These are phyloP conservation scores for Plenodomus biglobosus DNA, from an alignment of 2,329 filamentous ascomycete genomes.

Conservation along the genomic window DNA sequence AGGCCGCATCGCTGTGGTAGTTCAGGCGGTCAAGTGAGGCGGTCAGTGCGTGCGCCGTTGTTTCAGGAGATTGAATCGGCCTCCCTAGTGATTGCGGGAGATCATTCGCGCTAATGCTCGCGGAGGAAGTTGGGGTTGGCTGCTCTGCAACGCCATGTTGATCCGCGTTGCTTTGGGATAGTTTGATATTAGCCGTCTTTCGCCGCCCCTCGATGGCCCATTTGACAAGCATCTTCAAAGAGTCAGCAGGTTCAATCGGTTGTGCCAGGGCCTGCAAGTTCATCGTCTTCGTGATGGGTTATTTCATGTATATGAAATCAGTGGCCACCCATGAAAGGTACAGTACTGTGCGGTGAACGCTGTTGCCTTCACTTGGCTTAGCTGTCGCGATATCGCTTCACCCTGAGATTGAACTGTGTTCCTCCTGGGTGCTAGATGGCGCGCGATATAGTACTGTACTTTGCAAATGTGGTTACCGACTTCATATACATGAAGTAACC, in stretches of 20 bases:
- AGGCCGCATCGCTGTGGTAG: conserved; percentile 42
- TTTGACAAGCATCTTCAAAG: conserved; percentile 60
- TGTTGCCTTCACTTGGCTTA: no score
- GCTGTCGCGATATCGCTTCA: no score
- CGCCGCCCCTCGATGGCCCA: conserved; percentile 59
- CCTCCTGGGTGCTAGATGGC: no score
- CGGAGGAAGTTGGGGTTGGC: conserved; percentile 14
- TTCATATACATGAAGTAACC: no score
- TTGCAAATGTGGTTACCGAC: no score
- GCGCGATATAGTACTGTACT: no score
- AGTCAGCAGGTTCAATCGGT: conserved; percentile 12
- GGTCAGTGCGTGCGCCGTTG: conserved; percentile 38
- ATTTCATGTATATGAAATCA: no score
- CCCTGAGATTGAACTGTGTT: no score
- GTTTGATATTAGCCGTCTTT: conserved; percentile 32
- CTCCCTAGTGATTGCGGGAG: conserved; percentile 31
- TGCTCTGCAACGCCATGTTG: conserved; percentile 20
- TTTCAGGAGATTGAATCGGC: conserved; percentile 34
- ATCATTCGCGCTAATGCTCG: conserved; percentile 30
- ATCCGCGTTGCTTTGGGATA: conserved; percentile 32
- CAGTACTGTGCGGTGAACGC: no score
- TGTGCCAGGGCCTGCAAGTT: neutral
- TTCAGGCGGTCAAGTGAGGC: conserved; percentile 42
- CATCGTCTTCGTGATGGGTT: no score
- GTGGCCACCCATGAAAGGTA: no score